Base-by-base conservation (phyloP, 83 land plant species). In the Picea abies region DNA sequence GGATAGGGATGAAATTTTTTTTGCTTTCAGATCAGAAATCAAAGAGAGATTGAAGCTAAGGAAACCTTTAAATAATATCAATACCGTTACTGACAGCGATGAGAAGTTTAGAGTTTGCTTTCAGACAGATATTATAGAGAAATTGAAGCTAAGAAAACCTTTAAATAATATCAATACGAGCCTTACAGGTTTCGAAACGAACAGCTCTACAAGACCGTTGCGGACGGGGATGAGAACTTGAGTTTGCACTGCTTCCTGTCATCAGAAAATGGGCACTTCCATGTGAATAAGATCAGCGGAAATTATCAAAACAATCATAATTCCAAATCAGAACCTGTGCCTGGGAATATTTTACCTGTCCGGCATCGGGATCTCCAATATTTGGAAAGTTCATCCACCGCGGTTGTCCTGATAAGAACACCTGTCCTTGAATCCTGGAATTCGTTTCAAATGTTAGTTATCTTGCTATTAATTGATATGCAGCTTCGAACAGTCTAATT, bases 171-270 rank as follows among this genome's bases (percentile, higher is more conserved):
- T 58, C 60, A 58, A 58, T 2, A 4, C 5, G 35, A 26, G 37
- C n/a, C 60, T 35, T 86, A 91, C 93, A 76, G 87, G 88, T 85
- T 87, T 89, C 6, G 86, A 69, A 32, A 81, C 84, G 49, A 89
- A 91, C 22, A 91, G 84, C 81, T 89, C 93, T 32, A 91, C 64
- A 16, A 91, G 83, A 25, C 93, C 91, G 39, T 77, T 82, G 12
- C 82, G 39, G 26, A 91, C 80, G 23, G 93, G 93, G 52, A 91
- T 82, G 71, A 91, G 65, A 32, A 89, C 83, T 76, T 78, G 81
- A 17, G 91, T 91, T 84, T 80, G 80, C 64, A 78, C 80, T 26
- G 64, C 64, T 15, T 78, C 80, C 80, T 78, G 80, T 17, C 62
- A 66, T 66, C 69, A 66, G 69, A 22, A 64, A 26, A 66, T 58